Evolutionary conservation across 495 filamentous ascomycete species (phyloP).

Genomic region (Pyrenopolyporus hunteri): DNA sequence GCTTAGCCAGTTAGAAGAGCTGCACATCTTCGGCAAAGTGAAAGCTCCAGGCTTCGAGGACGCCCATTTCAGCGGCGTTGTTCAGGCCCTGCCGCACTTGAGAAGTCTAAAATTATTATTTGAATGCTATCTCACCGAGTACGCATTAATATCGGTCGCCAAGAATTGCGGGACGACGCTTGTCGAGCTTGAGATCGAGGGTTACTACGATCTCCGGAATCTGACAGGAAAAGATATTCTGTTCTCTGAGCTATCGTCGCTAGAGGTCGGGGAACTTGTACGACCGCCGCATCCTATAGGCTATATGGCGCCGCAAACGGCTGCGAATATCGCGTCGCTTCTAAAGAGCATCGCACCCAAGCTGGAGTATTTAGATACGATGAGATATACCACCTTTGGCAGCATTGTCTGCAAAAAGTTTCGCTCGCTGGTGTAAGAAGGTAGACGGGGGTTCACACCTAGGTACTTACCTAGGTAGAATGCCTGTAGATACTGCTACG

Average conservation of each 20-base stretch:
- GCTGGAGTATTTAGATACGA: not conserved
- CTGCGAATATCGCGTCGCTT: not conserved
- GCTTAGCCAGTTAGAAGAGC: not conserved
- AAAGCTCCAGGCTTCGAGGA: not conserved
- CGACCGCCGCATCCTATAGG: not conserved
- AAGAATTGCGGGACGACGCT: not conserved
- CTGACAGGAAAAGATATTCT: not conserved
- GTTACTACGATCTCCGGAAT: not conserved
- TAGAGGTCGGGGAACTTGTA: not conserved
- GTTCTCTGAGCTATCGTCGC: not conserved
- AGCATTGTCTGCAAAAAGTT: not conserved
- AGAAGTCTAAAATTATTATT: not conserved
- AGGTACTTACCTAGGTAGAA: too few relatives aligned
- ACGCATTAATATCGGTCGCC: not conserved
- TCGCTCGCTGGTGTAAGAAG: not conserved
- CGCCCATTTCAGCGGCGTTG: not conserved
- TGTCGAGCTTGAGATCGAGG: not conserved
- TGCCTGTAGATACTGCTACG: too few relatives aligned
- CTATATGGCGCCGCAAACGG: not conserved
- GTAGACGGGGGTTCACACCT: not conserved
- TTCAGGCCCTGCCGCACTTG: not conserved
- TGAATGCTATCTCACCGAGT: not conserved
- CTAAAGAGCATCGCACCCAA: conserved; percentile 1
- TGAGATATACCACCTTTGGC: too few relatives aligned
- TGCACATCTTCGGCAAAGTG: not conserved